A percentile compares a stretch with the other conserved stretches of the same genome.
Conservation (phyloP, 1,284 basidiomycete species). For the Stygiomarasmius scandens region DNA sequence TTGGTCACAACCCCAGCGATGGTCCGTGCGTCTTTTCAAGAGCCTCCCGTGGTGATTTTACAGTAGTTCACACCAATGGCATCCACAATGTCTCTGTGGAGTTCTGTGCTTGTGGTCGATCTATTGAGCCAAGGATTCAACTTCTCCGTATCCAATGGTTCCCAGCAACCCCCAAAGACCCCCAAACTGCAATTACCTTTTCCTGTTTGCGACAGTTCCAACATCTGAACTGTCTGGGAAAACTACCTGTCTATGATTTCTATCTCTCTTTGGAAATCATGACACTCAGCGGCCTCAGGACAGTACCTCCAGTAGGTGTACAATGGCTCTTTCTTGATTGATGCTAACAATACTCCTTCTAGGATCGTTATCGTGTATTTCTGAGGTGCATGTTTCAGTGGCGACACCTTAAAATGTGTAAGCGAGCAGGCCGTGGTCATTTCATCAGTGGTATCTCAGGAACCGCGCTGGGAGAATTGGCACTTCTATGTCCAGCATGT, state of each 20-base stretch:
- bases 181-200: slow-evolving; percentile 12
- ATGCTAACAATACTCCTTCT: slow-evolving; percentile 8
- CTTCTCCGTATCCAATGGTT: slow-evolving; percentile 3
- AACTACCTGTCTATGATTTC: slow-evolving; percentile 15
- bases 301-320: not conserved
- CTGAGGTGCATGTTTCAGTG: not conserved
- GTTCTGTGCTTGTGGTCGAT: slow-evolving; percentile 9
- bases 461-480: slow-evolving; percentile 11
- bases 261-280: slow-evolving; percentile 13
- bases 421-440: slow-evolving; percentile 15
- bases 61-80: slow-evolving; percentile 8
- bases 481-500: slow-evolving; percentile 20
- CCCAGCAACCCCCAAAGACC: slow-evolving; percentile 8
- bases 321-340: not conserved
- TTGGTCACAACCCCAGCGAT: slow-evolving; percentile 11
- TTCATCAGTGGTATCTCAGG: slow-evolving; percentile 7
- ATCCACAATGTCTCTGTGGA: no score
- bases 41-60: slow-evolving; percentile 2
- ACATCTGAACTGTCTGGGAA: slow-evolving; percentile 13
- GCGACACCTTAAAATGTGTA: slow-evolving; percentile 14
- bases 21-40: not conserved
- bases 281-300: not conserved
- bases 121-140: not conserved
- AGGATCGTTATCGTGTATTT: slow-evolving; percentile 10
- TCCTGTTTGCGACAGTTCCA: slow-evolving; percentile 16